phyloP scores from a whole-genome alignment of 495 filamentous ascomycete species.

The Xylaria curta region DNA sequence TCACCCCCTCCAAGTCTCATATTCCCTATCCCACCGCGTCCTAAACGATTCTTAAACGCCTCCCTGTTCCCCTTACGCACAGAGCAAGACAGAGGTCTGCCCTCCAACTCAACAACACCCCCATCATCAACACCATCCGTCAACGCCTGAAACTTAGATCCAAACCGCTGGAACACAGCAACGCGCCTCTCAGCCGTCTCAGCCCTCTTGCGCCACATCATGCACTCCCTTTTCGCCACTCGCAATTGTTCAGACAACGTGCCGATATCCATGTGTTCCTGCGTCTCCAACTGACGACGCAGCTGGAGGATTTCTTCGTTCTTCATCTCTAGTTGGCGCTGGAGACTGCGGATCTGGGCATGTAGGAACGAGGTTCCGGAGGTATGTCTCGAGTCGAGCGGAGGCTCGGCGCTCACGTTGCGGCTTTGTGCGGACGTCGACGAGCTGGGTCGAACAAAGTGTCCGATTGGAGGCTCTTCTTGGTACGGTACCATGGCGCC shows the following conservation, averaged over 20 bases:
- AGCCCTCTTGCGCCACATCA: slow-evolving; percentile 57
- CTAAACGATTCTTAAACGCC: slow-evolving; percentile 26
- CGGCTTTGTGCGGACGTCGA: slow-evolving; percentile 12
- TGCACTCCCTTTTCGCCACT: slow-evolving; percentile 49
- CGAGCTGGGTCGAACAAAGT: slow-evolving; percentile 31
- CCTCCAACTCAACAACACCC: not conserved
- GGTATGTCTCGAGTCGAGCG: slow-evolving; percentile 23
- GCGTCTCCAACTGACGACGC: slow-evolving; percentile 48
- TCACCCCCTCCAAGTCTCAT: not conserved
- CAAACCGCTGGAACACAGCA: slow-evolving; percentile 43
- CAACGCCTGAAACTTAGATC: slow-evolving; percentile 34
- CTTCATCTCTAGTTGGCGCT: slow-evolving; percentile 47
- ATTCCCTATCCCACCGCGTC: not conserved
- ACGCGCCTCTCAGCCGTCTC: slow-evolving; percentile 58
- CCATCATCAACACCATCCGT: slow-evolving; percentile 23
- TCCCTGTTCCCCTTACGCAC: slow-evolving; percentile 28
- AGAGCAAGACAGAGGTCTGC: not conserved
- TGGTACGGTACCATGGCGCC: slow-evolving; percentile 35
- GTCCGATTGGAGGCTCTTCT: slow-evolving; percentile 40
- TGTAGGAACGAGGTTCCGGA: slow-evolving; percentile 48
- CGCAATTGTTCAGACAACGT: slow-evolving; percentile 53
- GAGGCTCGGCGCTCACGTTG: slow-evolving; percentile 19
- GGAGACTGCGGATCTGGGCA: slow-evolving; percentile 52
- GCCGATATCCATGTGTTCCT: slow-evolving; percentile 45
- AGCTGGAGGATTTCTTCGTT: slow-evolving; percentile 51